Evolutionary conservation across 805 yeast species (phyloP).

Genomic region (Kodamaea leandrae): DNA sequence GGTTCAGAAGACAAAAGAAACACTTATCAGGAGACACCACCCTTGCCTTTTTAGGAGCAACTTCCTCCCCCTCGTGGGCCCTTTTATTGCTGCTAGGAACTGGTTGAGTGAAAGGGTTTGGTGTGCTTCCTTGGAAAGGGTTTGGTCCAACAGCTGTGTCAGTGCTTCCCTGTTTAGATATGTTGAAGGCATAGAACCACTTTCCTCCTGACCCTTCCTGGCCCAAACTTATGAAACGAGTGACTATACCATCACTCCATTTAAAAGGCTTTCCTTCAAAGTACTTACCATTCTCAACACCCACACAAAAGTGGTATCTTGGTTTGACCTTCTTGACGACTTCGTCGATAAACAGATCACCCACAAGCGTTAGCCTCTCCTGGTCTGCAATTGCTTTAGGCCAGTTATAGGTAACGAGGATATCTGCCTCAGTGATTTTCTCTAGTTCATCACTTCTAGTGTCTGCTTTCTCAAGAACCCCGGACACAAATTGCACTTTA

Average conservation of each 20-base stretch:
- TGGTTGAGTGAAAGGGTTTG: not conserved
- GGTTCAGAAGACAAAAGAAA: constrained; percentile 81
- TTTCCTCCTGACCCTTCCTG: constrained; percentile 50
- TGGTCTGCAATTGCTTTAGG: constrained; percentile 49
- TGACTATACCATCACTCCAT: constrained; percentile 48
- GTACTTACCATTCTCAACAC: constrained; percentile 46
- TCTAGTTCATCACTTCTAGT: constrained; percentile 7
- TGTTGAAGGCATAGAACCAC: constrained; percentile 75
- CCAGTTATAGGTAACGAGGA: constrained; percentile 62
- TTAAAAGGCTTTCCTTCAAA: constrained; percentile 56
- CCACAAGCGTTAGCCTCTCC: constrained; percentile 43
- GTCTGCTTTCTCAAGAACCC: constrained; percentile 12
- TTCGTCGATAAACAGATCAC: constrained; percentile 44
- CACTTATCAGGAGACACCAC: constrained; percentile 60
- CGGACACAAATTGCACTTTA: constrained; percentile 45
- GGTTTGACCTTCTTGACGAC: constrained; percentile 50
- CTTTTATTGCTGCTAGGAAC: constrained; percentile 4
- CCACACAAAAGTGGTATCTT: constrained; percentile 63
- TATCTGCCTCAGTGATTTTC: constrained; percentile 38
- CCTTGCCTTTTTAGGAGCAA: constrained; percentile 22
- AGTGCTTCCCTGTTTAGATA: constrained; percentile 1
- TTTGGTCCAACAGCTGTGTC: constrained; percentile 16
- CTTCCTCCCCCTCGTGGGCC: constrained; percentile 6
- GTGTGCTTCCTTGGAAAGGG: constrained; percentile 29
- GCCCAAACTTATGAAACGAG: constrained; percentile 67